Evolutionary conservation across 768 basidiomycete species (phyloP).

Genomic region (Boletus tomentosulus): DNA sequence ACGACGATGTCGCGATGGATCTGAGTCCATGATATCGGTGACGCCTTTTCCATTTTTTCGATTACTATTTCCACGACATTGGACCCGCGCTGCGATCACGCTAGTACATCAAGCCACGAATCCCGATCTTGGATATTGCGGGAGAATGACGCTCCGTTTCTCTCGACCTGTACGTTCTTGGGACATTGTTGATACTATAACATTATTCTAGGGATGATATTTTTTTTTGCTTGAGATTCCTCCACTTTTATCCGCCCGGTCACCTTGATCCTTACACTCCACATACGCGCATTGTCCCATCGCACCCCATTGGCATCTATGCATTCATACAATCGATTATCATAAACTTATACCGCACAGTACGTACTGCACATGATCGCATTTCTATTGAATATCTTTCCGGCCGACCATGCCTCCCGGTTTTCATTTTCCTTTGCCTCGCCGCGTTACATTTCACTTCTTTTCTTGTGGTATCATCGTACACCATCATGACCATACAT

Average conservation of each 20-base stretch:
- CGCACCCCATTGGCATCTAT: constrained; percentile 23
- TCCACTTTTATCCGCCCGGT: constrained; percentile 6
- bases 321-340: constrained; percentile 14
- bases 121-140: constrained; percentile 19
- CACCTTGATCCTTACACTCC: constrained; percentile 7
- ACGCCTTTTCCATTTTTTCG: not conserved
- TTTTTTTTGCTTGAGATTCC: constrained; percentile 27
- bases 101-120: constrained; percentile 5
- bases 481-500: constrained; percentile 5
- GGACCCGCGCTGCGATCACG: not conserved
- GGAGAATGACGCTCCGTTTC: constrained; percentile 11
- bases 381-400: constrained; percentile 26
- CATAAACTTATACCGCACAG: constrained; percentile 22
- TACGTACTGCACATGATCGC: constrained; percentile 29
- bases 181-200: constrained; percentile 34
- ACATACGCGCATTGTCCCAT: constrained; percentile 4
- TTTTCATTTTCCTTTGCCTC: not conserved
- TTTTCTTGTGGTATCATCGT: constrained; percentile 15
- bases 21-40: constrained; percentile 31
- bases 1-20: constrained; percentile 37
- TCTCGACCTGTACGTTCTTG: constrained; percentile 31
- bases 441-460: not conserved
- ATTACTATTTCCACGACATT: not conserved
- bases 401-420: constrained; percentile 1
- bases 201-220: constrained; percentile 33